Evolutionary conservation across 2,329 filamentous ascomycete species (phyloP), one percentile per base, ranked within the genome.

Genomic region (Aspergillus hiratsukae): DNA sequence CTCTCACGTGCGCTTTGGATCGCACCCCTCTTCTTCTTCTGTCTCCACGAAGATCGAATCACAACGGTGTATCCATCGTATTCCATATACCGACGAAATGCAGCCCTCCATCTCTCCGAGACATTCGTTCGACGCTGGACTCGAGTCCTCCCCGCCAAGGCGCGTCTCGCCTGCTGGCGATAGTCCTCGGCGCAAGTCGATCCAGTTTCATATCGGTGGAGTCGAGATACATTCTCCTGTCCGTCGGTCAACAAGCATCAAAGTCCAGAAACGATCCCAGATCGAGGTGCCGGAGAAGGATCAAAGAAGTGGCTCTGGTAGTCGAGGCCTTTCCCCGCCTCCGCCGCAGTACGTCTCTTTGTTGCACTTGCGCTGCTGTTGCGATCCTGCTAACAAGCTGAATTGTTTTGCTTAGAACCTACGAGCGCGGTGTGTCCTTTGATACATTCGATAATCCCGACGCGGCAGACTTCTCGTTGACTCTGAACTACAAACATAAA

Each of bases 401-500:
- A 37, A 31, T 17, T 17, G 17, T 1, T 46, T 23, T 37, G 2
- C 46, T 14, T 52, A 85, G 84, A 55, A 83, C 83, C 54, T 90
- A 88, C 70, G 80, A 85, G 56, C 79, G 82, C 46, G 85, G 86
- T 61, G 86, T 90, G 35, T 87, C 85, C n/a, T 90, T 90, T 69
- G 86, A 90, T 70, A 90, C 87, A 1, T 89, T 90, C 67, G 79
- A 83, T 59, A 85, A 85, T 55, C 83, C 83, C 60, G 83, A 86
- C 68, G 84, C 86, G 5, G 81, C 83, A 41, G 85, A 88, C 63
- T 87, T 87, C 69, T 90, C 90, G 5, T 83, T 96, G 63, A 95
- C 91, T 0, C 79, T 96, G 57, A 91, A 91, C 66, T 85, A 89
- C 64, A 90, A 91, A 68, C 92, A 97, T 73, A 88, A 88, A 64